Evolutionary conservation across 2,329 filamentous ascomycete genomes (phyloP).

Genomic region (Mollisiaceae sp.): DNA sequence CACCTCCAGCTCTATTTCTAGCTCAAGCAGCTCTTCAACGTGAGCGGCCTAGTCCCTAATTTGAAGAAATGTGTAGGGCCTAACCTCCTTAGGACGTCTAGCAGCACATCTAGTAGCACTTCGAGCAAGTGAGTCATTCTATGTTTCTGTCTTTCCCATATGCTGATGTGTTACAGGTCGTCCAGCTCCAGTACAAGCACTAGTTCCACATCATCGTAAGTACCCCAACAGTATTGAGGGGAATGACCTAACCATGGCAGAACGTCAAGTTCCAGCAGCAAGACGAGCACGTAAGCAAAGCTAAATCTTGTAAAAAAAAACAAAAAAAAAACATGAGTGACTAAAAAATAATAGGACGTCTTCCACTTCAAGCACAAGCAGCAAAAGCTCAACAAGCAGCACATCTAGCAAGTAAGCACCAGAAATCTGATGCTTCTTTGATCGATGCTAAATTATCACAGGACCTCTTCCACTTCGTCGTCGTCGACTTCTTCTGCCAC

Average conservation of each 20-base stretch:
- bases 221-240: neutral
- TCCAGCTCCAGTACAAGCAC: neutral
- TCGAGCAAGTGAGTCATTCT: no score
- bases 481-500: slow-evolving; percentile 1
- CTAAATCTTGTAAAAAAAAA: neutral
- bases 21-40: neutral
- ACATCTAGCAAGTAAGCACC: neutral
- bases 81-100: no score
- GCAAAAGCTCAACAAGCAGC: slow-evolving; percentile 5
- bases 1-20: neutral
- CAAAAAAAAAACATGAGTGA: no score
- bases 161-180: neutral
- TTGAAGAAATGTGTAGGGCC: no score
- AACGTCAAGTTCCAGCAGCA: slow-evolving; percentile 4
- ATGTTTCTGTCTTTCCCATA: neutral
- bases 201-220: neutral
- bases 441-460: neutral
- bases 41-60: neutral
- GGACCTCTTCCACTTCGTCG: neutral
- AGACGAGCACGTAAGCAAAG: neutral
- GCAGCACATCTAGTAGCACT: no score
- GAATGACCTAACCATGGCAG: slow-evolving; percentile 1
- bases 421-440: neutral
- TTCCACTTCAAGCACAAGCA: neutral
- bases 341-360: neutral